These are phyloP conservation scores for Teunomyces pallodes DNA, from an alignment of 805 yeast genomes.

Conservation along the genomic window DNA sequence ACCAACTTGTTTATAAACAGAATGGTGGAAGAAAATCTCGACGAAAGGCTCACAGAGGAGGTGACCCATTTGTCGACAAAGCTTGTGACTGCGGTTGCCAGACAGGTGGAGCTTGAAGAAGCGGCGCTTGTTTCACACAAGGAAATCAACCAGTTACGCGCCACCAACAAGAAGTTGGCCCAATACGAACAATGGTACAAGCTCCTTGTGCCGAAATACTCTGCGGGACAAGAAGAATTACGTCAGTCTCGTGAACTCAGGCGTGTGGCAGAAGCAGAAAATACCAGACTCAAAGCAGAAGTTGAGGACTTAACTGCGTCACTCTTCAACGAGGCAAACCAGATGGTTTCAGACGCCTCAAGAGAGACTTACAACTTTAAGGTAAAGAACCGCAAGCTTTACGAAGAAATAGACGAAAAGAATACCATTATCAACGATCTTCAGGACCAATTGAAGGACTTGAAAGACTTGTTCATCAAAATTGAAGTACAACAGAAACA, in stretches of 20 bases:
- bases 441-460: conserved; percentile 62
- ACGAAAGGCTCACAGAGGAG: conserved; percentile 49
- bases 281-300: conserved; percentile 60
- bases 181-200: conserved; percentile 22
- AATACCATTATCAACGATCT: conserved; percentile 64
- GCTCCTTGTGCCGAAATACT: conserved; percentile 27
- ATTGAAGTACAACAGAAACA: conserved; percentile 44
- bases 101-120: conserved; percentile 55
- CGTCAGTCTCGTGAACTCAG: conserved; percentile 29
- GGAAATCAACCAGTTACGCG: conserved; percentile 31
- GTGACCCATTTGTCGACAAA: conserved; percentile 57
- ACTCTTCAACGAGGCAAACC: conserved; percentile 78
- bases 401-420: conserved; percentile 59
- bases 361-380: conserved; percentile 60
- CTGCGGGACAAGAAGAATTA: conserved; percentile 25
- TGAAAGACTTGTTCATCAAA: conserved; percentile 57
- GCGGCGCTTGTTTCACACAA: conserved; percentile 37
- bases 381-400: conserved; percentile 54
- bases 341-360: conserved; percentile 79
- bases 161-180: conserved; percentile 19
- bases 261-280: conserved; percentile 56
- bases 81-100: conserved; percentile 58
- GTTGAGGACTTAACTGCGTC: conserved; percentile 79
- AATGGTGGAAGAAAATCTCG: conserved; percentile 14
- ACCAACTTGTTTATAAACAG: neutral